Percentiles rank a stretch among this genome's conserved stretches.
Evolutionary conservation across 352 stramenopile genomes (phyloP).

Genomic region (Globisporangium solare): DNA sequence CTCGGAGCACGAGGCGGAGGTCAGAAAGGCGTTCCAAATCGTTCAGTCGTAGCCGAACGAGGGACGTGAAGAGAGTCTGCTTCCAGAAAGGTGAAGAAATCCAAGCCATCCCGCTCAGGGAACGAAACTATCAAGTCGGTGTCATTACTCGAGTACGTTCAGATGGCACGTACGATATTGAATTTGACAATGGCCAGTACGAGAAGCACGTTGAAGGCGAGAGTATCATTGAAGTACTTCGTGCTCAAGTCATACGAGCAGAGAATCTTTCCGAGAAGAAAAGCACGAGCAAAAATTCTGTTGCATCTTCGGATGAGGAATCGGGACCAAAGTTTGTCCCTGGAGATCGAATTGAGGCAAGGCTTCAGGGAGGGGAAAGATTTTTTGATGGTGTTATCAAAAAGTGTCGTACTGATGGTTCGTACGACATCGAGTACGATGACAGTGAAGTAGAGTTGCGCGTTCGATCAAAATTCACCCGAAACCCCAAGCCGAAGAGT

Average conservation of each 20-base stretch:
- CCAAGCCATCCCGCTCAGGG: constrained; percentile 47
- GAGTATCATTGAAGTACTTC: constrained; percentile 35
- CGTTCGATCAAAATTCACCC: constrained; percentile 45
- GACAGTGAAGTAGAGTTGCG: constrained; percentile 58
- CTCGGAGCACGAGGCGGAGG: constrained; percentile 27
- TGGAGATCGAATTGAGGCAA: constrained; percentile 45
- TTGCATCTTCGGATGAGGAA: constrained; percentile 17
- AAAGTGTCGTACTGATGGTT: constrained; percentile 25
- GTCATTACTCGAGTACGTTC: constrained; percentile 43
- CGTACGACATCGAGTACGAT: constrained; percentile 53
- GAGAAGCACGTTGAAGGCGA: constrained; percentile 54
- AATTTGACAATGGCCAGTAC: constrained; percentile 53
- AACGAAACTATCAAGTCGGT: constrained; percentile 43
- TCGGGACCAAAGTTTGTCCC: constrained; percentile 20
- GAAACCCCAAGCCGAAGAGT: constrained; percentile 28
- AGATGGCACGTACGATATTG: constrained; percentile 60
- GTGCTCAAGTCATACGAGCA: constrained; percentile 28
- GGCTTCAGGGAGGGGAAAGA: constrained; percentile 30
- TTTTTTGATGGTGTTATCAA: constrained; percentile 46
- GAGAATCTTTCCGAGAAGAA: constrained; percentile 16
- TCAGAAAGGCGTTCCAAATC: constrained; percentile 25
- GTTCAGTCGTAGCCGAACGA: constrained; percentile 16
- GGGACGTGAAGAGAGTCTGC: constrained; percentile 21
- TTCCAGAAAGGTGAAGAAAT: constrained; percentile 60
- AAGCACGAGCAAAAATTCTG: constrained; percentile 3